Evolutionary conservation across 2,329 filamentous ascomycete species (phyloP).

Genomic region (Colletotrichum caudatum): DNA sequence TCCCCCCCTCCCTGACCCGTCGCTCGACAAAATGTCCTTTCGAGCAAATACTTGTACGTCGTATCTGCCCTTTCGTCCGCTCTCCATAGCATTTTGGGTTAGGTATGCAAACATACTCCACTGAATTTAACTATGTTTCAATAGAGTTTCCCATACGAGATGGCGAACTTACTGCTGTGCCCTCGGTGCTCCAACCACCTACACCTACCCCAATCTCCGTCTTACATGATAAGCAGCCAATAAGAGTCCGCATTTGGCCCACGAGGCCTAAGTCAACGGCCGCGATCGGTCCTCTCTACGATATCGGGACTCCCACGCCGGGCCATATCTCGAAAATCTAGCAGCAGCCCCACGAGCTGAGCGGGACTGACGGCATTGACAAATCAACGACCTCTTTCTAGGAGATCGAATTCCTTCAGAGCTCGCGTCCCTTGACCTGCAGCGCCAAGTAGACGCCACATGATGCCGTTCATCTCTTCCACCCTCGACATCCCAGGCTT

Average conservation of each 20-base stretch:
- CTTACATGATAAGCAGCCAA: slow-evolving; percentile 29
- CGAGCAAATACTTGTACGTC: not conserved
- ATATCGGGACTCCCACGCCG: slow-evolving; percentile 17
- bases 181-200: slow-evolving; percentile 6
- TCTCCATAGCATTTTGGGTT: slow-evolving; percentile 15
- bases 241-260: slow-evolving; percentile 20
- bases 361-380: slow-evolving; percentile 3
- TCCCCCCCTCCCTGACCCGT: not conserved
- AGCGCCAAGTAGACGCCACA: slow-evolving; percentile 40
- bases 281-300: slow-evolving; percentile 1
- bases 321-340: slow-evolving; percentile 9
- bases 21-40: not conserved
- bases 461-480: slow-evolving; percentile 37
- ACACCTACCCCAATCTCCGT: slow-evolving; percentile 26
- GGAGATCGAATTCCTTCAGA: slow-evolving; percentile 24
- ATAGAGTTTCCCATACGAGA: slow-evolving; percentile 23
- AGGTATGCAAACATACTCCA: not conserved
- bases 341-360: slow-evolving; percentile 24
- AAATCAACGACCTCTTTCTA: slow-evolving; percentile 13
- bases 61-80: not conserved
- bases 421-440: slow-evolving; percentile 32
- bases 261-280: slow-evolving; percentile 34
- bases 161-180: not conserved
- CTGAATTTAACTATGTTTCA: slow-evolving; percentile 3
- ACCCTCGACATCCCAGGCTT: slow-evolving; percentile 25